Conservation (phyloP, 2,329 filamentous ascomycete genomes). For the Trichoderma breve region DNA sequence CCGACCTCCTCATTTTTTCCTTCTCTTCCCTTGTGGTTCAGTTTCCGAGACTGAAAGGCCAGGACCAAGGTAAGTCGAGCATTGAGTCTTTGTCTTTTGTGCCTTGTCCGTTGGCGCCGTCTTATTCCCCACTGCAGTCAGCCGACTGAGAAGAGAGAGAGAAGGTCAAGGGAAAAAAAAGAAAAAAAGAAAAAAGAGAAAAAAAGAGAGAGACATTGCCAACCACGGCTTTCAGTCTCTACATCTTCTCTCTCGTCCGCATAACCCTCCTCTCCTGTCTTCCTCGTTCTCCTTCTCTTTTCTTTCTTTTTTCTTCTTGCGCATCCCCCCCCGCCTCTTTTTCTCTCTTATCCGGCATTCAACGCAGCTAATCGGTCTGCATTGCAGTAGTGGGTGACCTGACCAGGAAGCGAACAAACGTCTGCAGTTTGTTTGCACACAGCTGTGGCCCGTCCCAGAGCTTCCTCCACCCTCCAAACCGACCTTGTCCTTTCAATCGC, state of each 20-base stretch:
- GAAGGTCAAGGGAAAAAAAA: not conserved
- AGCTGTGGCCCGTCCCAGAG: constrained; percentile 21
- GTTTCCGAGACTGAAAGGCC: constrained; percentile 24
- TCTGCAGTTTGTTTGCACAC: constrained; percentile 26
- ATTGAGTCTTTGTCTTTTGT: constrained; percentile 2
- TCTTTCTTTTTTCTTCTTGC: not conserved
- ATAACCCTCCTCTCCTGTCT: not conserved
- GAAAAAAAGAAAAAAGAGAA: not conserved
- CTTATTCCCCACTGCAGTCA: constrained; percentile 28
- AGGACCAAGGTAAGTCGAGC: constrained; percentile 17
- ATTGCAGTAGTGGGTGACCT: constrained; percentile 33
- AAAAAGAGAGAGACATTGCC: constrained; percentile 16
- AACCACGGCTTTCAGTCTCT: not conserved
- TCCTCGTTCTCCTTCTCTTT: not conserved
- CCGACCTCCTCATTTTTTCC: constrained; percentile 34
- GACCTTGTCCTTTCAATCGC: constrained; percentile 4
- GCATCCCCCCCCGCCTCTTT: not conserved
- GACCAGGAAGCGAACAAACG: constrained; percentile 25
- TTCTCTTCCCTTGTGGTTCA: constrained; percentile 18
- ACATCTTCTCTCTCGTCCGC: constrained; percentile 1
- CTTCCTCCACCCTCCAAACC: constrained; percentile 8
- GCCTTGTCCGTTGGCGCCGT: constrained; percentile 27
- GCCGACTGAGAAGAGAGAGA: constrained; percentile 14
- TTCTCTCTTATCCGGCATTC: constrained; percentile 25
- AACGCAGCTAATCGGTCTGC: constrained; percentile 34